Base-by-base conservation (phyloP, 2,329 filamentous ascomycete species). In the Tolypocladium inflatum region DNA sequence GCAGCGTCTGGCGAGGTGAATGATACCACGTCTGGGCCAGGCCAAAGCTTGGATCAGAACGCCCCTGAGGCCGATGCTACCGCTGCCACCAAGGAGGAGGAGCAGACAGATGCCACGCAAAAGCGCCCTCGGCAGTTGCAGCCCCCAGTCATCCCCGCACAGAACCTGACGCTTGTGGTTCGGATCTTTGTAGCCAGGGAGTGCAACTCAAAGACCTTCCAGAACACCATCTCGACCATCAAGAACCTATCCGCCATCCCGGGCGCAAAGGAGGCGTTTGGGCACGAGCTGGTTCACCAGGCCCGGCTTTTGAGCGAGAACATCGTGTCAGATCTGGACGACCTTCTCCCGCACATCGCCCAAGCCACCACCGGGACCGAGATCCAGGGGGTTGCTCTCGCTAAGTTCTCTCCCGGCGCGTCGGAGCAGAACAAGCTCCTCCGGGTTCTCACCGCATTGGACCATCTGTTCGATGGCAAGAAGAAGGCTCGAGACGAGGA, bases 351-450 rank as follows among this genome's bases (percentile, higher is more conserved):
- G 38, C 90, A 96, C 65, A 95, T 99, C 63, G 82, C 90, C 63
- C 89, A 88, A 65, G 93, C 95, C 42, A 85, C 89, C 61, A 91
- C 89, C 30, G 91, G 92, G 54, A 96, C 92, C 0, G 94, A 99
- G 70, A 91, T 99, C 57, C 94, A 99, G 74, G 93, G 93, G 45
- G 84, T 97, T 65, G 92, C 94, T 26, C 80, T 97, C 33, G 86
- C 91, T 61, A 97, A 96, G 70, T 99, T 99, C 74, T 97, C 94
- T 0, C 93, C 94, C 4, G 88, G 92, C 50, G 93, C 91, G 57
- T 97, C 95, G 2, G 94, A 97, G 68, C 94, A 99, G 74, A 93
- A 95, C 67, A 99, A 99, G 75, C 79, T 99, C 48, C 81, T 99
- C 37, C 87, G 94, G 60, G 90, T 97, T 17, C 77, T 99, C 57